Base-by-base conservation (phyloP, 495 filamentous ascomycete species). In the Hypoxylon intermedium region DNA sequence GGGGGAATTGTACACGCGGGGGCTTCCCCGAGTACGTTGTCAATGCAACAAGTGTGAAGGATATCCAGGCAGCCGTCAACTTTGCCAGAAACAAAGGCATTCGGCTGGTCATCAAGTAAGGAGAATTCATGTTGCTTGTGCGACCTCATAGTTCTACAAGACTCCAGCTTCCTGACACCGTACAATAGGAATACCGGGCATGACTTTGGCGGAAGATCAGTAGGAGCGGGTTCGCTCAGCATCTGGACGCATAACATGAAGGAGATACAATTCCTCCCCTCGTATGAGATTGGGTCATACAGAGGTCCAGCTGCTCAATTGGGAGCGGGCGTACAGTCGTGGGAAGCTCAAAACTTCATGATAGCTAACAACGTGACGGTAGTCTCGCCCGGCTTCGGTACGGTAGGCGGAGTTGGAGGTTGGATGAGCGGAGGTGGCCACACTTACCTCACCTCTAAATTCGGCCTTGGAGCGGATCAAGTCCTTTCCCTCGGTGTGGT, bases 171-270 rank as follows among this genome's bases (percentile, higher is more conserved):
- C 3, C 52, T 34, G 38, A 55, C 52, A 21, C 3, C 23, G 19
- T 34, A 2, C 12, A 31, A 34, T 44, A 87, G 85, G 73, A 89
- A 85, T 59, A 88, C 86, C 1, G 86, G 87, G 12, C 85, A 89
- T 66, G 86, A 89, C 65, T 87, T 82, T 60, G 71, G 69, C 12
- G 85, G 83, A 26, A 82, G 84, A 60, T 80, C 67, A 1, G 57
- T 65, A 0, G 79, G 84, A 24, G 77, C 78, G 2, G 83, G 84
- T 13, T 74, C 82, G 6, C 67, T 88, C 3, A 76, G 77, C 38
- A 67, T 88, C 33, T 88, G 85, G 83, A 87, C 85, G 1, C 85
- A 82, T 70, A 55, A 76, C 28, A 65, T 83, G 36, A 82, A 83
- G 62, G 67, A 65, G 9, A 72, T 75, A 20, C 63, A 81, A 20